phyloP scores from a whole-genome alignment of 2,329 filamentous ascomycete genomes.

The Curvularia lunata region DNA sequence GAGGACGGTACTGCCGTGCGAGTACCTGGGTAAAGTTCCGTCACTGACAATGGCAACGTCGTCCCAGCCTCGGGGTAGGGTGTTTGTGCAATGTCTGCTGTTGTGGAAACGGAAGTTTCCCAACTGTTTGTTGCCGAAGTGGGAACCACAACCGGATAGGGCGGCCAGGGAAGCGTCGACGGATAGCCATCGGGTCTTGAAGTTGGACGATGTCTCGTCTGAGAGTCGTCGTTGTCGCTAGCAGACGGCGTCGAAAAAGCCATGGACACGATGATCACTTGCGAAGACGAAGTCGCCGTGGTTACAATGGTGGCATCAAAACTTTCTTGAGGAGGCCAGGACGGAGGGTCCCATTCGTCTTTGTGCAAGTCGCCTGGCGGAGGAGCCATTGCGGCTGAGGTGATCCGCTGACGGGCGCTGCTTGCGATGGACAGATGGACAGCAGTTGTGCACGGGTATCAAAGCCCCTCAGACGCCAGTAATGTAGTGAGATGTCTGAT shows the following conservation, averaged over 20 bases:
- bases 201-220: constrained; percentile 2
- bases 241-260: neutral
- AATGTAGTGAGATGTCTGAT: constrained; percentile 15
- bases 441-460: constrained; percentile 22
- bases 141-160: neutral
- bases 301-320: constrained; percentile 1
- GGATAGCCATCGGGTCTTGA: neutral
- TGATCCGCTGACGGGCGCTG: constrained; percentile 28
- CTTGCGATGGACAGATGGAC: constrained; percentile 12
- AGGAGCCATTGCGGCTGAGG: constrained; percentile 27
- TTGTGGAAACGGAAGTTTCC: constrained; percentile 4
- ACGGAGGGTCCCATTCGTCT: constrained; percentile 1
- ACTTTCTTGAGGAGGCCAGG: constrained; percentile 3
- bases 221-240: neutral
- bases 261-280: neutral
- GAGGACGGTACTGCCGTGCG: neutral
- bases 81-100: constrained; percentile 9
- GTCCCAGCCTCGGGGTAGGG: constrained; percentile 4
- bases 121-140: constrained; percentile 1
- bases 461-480: constrained; percentile 13
- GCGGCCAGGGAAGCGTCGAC: constrained; percentile 1
- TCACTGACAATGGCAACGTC: neutral
- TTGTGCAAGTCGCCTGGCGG: constrained; percentile 12
- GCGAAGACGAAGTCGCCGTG: neutral
- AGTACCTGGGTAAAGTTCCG: constrained; percentile 1